Conservation (phyloP, 805 yeast species). For the Groenewaldozyma salmanticensis region DNA sequence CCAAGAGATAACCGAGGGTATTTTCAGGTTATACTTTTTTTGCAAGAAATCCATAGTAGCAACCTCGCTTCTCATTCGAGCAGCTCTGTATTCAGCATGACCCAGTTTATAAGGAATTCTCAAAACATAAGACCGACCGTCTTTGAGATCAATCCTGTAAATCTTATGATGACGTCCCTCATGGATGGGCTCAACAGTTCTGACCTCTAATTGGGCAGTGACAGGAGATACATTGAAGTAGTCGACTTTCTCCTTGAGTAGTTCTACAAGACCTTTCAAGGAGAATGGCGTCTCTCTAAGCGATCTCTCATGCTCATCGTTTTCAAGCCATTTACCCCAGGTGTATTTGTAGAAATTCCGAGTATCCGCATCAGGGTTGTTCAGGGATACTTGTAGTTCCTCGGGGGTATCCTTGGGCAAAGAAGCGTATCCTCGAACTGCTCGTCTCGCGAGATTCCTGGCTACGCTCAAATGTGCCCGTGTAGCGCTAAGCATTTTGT, state of each 20-base stretch:
- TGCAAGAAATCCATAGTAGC: conserved; percentile 83
- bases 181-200: conserved; percentile 72
- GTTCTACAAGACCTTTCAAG: conserved; percentile 56
- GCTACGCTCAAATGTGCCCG: neutral
- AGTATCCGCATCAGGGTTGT: conserved; percentile 9
- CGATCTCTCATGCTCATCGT: conserved; percentile 65
- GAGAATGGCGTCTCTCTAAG: conserved; percentile 75
- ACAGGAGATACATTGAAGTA: conserved; percentile 28
- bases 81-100: conserved; percentile 42
- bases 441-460: neutral
- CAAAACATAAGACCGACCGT: conserved; percentile 52
- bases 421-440: conserved; percentile 1
- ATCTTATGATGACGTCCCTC: conserved; percentile 93
- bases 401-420: neutral
- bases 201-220: conserved; percentile 42
- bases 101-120: conserved; percentile 84
- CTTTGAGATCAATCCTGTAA: conserved; percentile 59
- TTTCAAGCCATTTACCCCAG: conserved; percentile 91
- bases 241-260: conserved; percentile 22
- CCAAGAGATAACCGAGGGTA: conserved; percentile 63
- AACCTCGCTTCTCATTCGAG: conserved; percentile 73
- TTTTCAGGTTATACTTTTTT: conserved; percentile 52
- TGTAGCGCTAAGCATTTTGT: conserved; percentile 3
- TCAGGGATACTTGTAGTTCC: conserved; percentile 9
- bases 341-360: conserved; percentile 64